A percentile compares a stretch with the other conserved stretches of the same genome.
Conservation (phyloP, 2,329 filamentous ascomycete species). For the Tolypocladium ovalisporum region DNA sequence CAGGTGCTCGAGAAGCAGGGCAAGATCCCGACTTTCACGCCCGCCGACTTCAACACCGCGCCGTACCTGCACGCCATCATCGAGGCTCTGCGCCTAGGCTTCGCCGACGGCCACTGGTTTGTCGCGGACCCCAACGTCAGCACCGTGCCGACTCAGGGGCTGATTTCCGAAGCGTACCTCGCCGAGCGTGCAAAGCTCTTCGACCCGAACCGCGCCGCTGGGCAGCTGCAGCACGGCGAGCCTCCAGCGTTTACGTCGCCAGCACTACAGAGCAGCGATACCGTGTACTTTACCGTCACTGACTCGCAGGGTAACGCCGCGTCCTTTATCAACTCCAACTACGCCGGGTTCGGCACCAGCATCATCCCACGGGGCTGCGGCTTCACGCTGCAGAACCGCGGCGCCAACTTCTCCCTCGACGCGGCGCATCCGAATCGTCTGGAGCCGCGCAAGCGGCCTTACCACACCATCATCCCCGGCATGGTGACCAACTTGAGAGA, state of each 20-base stretch:
- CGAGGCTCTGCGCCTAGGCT: conserved; percentile 78
- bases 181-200: conserved; percentile 54
- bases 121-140: conserved; percentile 69
- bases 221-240: conserved; percentile 52
- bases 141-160: conserved; percentile 55
- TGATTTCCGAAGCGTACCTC: conserved; percentile 68
- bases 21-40: conserved; percentile 59
- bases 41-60: conserved; percentile 69
- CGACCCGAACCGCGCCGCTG: conserved; percentile 45
- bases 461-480: conserved; percentile 95
- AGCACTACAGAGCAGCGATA: conserved; percentile 78
- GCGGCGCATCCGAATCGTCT: conserved; percentile 67
- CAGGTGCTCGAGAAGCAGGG: conserved; percentile 70
- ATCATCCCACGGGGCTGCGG: conserved; percentile 82
- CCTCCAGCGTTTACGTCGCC: conserved; percentile 43
- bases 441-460: conserved; percentile 75
- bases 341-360: conserved; percentile 73
- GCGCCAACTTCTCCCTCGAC: conserved; percentile 70
- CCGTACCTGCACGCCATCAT: conserved; percentile 79
- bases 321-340: conserved; percentile 95
- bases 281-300: conserved; percentile 84
- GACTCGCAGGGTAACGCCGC: conserved; percentile 80
- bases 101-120: conserved; percentile 85
- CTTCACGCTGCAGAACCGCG: conserved; percentile 91
- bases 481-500: conserved; percentile 72